Evolutionary conservation across 306 rosid species (phyloP).

Genomic region (Medicago lupulina): DNA sequence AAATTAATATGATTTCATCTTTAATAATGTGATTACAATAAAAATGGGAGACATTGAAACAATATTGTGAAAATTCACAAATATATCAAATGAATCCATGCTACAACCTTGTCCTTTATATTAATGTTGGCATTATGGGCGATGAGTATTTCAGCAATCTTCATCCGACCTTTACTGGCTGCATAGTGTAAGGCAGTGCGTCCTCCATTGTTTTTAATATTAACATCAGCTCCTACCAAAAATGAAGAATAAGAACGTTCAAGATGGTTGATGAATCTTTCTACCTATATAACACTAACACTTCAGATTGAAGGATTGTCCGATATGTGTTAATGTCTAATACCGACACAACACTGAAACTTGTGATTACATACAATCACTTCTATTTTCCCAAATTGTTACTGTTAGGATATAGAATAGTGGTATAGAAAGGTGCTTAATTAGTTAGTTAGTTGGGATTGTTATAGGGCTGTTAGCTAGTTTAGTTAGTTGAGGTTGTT

Average conservation of each 20-base stretch:
- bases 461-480: no score
- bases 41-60: slow-evolving; percentile 14
- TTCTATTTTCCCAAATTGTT: no score
- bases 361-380: background rate
- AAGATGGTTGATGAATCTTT: slow-evolving; percentile 18
- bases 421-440: no score
- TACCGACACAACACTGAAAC: background rate
- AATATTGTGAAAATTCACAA: background rate
- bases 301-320: background rate
- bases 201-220: slow-evolving; percentile 74
- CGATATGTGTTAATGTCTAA: background rate
- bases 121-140: slow-evolving; percentile 78
- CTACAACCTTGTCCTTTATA: slow-evolving; percentile 78
- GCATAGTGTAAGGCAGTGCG: slow-evolving; percentile 95
- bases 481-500: no score
- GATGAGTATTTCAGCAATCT: slow-evolving; percentile 77
- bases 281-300: background rate
- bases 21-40: slow-evolving; percentile 14
- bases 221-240: slow-evolving; percentile 79
- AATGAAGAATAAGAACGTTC: slow-evolving; percentile 31
- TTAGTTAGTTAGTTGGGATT: no score
- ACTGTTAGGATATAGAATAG: no score
- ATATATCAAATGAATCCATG: slow-evolving; percentile 34
- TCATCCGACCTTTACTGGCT: slow-evolving; percentile 85
- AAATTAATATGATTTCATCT: slow-evolving; percentile 24